phyloP scores from a whole-genome alignment of 768 basidiomycete genomes.

The Phlebiopsis gigantea region DNA sequence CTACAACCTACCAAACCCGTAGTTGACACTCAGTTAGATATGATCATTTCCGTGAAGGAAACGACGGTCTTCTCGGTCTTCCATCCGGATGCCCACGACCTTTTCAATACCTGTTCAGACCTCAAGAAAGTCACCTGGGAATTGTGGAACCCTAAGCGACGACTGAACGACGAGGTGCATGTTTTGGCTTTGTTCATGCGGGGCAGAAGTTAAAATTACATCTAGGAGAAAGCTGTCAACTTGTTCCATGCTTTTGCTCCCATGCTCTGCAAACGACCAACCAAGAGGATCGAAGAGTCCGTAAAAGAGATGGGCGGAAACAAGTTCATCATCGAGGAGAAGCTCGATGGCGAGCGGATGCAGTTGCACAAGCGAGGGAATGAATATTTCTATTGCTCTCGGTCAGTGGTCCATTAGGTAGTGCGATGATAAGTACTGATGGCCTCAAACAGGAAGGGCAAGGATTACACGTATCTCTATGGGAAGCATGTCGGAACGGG shows the following conservation, averaged over 20 bases:
- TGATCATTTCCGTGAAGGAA: conserved; percentile 91
- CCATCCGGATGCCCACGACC: conserved; percentile 89
- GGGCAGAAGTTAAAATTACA: neutral
- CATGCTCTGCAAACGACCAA: conserved; percentile 91
- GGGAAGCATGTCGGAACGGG: conserved; percentile 79
- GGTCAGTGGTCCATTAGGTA: conserved; percentile 43
- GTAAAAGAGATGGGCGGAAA: conserved; percentile 77
- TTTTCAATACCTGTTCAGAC: conserved; percentile 97
- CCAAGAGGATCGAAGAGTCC: conserved; percentile 73
- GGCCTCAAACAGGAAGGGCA: conserved; percentile 62
- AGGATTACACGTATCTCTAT: conserved; percentile 88
- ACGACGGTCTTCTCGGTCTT: conserved; percentile 88
- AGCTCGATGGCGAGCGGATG: conserved; percentile 94
- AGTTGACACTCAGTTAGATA: conserved; percentile 44
- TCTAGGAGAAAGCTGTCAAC: conserved; percentile 77
- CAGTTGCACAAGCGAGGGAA: conserved; percentile 92
- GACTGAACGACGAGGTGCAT: conserved; percentile 57
- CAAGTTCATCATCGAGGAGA: conserved; percentile 92
- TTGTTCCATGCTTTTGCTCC: conserved; percentile 87
- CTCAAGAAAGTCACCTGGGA: conserved; percentile 91
- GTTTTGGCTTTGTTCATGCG: neutral
- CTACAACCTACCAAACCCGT: neutral
- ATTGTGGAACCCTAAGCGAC: conserved; percentile 67
- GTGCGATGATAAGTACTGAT: neutral
- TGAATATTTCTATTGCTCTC: conserved; percentile 89